These are phyloP conservation scores for Colletotrichum sp. DNA, from an alignment of 2,329 filamentous ascomycete species.

Conservation along the genomic window DNA sequence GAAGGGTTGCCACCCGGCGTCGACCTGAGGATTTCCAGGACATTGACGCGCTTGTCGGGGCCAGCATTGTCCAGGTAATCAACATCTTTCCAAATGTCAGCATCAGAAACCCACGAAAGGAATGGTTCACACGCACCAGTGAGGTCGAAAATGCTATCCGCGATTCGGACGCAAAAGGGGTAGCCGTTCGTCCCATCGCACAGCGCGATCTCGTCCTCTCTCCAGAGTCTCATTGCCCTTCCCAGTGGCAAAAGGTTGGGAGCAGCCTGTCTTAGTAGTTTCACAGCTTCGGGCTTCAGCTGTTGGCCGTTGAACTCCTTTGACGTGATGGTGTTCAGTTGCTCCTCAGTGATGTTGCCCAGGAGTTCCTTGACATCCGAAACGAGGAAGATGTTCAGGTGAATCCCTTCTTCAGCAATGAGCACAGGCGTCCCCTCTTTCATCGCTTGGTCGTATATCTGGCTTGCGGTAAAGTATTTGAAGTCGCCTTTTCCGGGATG, in stretches of 20 bases:
- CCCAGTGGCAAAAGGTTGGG: neutral
- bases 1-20: constrained; percentile 4
- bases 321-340: neutral
- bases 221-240: neutral
- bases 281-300: neutral
- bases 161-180: neutral
- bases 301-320: neutral
- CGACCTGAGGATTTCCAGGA: neutral
- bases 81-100: neutral
- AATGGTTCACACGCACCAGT: constrained; percentile 1
- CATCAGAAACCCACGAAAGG: neutral
- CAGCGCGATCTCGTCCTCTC: neutral
- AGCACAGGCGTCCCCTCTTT: neutral
- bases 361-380: neutral
- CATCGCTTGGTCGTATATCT: neutral
- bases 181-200: neutral
- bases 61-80: neutral
- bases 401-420: neutral
- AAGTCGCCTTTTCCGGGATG: neutral
- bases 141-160: constrained; percentile 11
- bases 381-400: neutral
- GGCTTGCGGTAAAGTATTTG: neutral
- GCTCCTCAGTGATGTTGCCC: neutral
- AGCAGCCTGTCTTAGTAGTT: neutral
- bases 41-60: neutral